Evolutionary conservation across 1,284 basidiomycete species (phyloP).

Genomic region (Cystobasidiaceae sp.): DNA sequence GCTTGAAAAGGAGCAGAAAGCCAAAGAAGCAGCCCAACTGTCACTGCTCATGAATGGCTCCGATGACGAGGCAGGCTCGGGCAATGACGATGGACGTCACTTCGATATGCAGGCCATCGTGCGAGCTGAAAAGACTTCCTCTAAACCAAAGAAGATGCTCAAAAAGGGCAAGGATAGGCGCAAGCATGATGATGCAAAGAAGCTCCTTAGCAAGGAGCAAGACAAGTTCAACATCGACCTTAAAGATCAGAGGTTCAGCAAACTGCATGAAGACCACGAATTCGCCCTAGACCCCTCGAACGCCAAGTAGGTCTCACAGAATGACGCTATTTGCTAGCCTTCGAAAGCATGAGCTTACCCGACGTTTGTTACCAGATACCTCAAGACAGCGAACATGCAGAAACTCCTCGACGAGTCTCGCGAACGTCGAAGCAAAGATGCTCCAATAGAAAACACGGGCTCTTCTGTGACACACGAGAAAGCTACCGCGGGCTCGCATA

Average conservation of each 20-base stretch:
- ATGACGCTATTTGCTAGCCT: no score
- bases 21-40: constrained; percentile 55
- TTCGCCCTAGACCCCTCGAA: constrained; percentile 96
- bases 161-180: constrained; percentile 50
- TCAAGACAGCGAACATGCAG: constrained; percentile 81
- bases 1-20: constrained; percentile 35
- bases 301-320: constrained; percentile 79
- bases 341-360: no score
- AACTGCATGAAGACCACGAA: constrained; percentile 78
- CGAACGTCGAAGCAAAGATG: constrained; percentile 53
- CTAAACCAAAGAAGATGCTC: constrained; percentile 51
- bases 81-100: constrained; percentile 58
- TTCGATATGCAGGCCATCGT: constrained; percentile 89
- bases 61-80: constrained; percentile 44
- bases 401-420: constrained; percentile 61
- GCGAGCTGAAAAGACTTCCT: constrained; percentile 67
- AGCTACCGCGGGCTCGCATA: constrained; percentile 15
- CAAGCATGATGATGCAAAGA: constrained; percentile 60
- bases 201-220: constrained; percentile 53
- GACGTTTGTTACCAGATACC: no score
- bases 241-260: constrained; percentile 80
- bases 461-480: not conserved
- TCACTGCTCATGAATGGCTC: constrained; percentile 61
- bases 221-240: constrained; percentile 71
- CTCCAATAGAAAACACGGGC: constrained; percentile 21